Base-by-base conservation (phyloP, 345 rosid genomes). In the Dovyalis caffra region DNA sequence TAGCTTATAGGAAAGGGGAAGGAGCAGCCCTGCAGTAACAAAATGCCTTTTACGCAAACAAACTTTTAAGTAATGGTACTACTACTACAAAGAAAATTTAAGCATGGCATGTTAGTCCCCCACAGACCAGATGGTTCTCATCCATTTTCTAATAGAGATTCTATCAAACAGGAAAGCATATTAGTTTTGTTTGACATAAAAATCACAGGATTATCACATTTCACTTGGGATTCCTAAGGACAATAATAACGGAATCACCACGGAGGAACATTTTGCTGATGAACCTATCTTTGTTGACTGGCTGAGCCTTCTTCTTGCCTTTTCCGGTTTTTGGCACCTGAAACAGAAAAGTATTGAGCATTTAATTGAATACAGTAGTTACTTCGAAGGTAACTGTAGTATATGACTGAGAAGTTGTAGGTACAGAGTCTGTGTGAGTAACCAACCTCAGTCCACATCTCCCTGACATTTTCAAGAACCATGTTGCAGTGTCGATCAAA, bases 401-500 rank as follows among this genome's bases (percentile, higher is more conserved):
- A 4, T 32, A 11, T 4, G 26, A 34, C 15, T 38, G 21, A 12
- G 25, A 66, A 66, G 28, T 93, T 93, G 61, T 31, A 28, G 67
- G 40, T 32, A 51, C 18, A 61, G 10, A 0, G 65, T 32, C 16
- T 18, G 11, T 26, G 6, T 8, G 33, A 68, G 37, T 29, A 74
- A 75, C 80, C 12, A 57, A 95, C 99, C 99, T 95, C 99, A 33
- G 98, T 91, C 99, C 99, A 95, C 97, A 93, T 93, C 80, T 96
- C 99, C 81, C 94, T 87, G 70, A 96, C 99, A 76, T 96, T 96
- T 75, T 96, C 99, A n/a, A 96, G 89, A 69, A 96, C 99, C 99
- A 96, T 96, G 84, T 93, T 96, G 91, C 98, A 93, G 74, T 93
- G 99, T 9, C 98, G 84, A 78, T 96, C 99, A 57, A 96, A 96